Base-by-base conservation (phyloP, 1,284 basidiomycete genomes). In the Sporisorium scitamineum region DNA sequence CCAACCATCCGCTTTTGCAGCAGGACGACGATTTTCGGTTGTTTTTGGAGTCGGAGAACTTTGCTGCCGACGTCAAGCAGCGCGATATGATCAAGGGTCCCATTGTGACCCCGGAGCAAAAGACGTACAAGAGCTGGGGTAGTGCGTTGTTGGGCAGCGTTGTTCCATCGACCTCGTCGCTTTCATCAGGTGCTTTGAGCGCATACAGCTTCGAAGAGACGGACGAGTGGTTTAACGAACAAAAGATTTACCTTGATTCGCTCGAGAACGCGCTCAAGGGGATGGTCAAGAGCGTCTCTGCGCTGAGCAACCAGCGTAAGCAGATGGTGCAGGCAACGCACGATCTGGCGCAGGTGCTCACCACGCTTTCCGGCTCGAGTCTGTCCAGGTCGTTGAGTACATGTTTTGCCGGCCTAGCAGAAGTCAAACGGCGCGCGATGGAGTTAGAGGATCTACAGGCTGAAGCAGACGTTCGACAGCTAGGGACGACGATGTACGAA, bases 181-280 rank as follows among this genome's bases (percentile, higher is more conserved):
- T 67, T 14, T 72, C 75, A 22, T 57, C 68, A 13, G 69, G 72
- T 10, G 59, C 72, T 16, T 44, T 73, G 18, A 71, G 68, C 13
- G 94, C 94, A 1, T 90, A 93, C 9, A 90, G 92, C 61, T 99
- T 96, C 85, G 89, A 93, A 76, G 96, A 99, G 86, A 92, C 91
- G 16, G 96, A 99, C 82, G 95, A 97, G 90, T 99, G 95, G 94
- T 99, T 98, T 80, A 94, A 97, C 80, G 89, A 90, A 73, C 92
- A 95, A 84, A 93, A 92, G 68, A 86, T 88, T 0, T 95, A 94
- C 83, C 89, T 99, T 22, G 95, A 97, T 79, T 91, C 91, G 54
- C 89, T 99, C 13, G 97, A 99, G 86, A 89, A 90, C 0, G 94
- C 97, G 79, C 88, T 99, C 29, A 92, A 93, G 50, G 90, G 91